Percentiles rank a stretch among this genome's conserved stretches.
Evolutionary conservation across 371 early-diverging fungal genomes (phyloP).

Genomic region (Syncephalastrum sp.): DNA sequence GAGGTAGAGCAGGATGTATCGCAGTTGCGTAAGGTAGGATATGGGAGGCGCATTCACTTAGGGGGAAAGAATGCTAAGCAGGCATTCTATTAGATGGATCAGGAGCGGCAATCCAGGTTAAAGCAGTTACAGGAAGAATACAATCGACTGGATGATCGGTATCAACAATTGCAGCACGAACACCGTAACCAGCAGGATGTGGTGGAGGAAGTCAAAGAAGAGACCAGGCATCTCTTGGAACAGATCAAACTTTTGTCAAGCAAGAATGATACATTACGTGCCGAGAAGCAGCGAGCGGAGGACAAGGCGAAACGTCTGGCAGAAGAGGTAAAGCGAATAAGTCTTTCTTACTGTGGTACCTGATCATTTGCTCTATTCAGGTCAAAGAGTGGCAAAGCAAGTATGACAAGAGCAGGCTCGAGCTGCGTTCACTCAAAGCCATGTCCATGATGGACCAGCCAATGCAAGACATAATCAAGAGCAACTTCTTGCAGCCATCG

Average conservation of each 20-base stretch:
- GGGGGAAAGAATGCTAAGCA: not conserved
- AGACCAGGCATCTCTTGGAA: conserved; percentile 70
- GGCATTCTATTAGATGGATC: conserved; percentile 4
- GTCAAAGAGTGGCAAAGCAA: conserved; percentile 46
- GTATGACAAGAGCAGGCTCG: conserved; percentile 44
- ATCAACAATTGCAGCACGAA: conserved; percentile 64
- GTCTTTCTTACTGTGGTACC: not conserved
- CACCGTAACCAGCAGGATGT: conserved; percentile 76
- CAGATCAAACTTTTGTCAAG: conserved; percentile 65
- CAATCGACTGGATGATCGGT: conserved; percentile 44
- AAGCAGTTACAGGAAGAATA: conserved; percentile 39
- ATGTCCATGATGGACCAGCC: conserved; percentile 28
- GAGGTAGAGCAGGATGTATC: conserved; percentile 3
- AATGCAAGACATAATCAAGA: conserved; percentile 31
- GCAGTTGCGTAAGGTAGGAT: conserved; percentile 7
- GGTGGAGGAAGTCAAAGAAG: conserved; percentile 72
- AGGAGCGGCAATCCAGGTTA: conserved; percentile 10
- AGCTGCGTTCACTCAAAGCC: conserved; percentile 47
- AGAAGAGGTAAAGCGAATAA: conserved; percentile 27
- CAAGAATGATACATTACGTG: conserved; percentile 60
- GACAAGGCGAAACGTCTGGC: conserved; percentile 21
- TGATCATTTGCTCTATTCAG: conserved; percentile 3
- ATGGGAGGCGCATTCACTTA: not conserved
- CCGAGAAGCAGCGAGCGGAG: conserved; percentile 44
- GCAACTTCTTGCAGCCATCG: conserved; percentile 39